These are phyloP conservation scores for Xerocomus brunneocitrinus DNA, from an alignment of 768 basidiomycete genomes.

Conservation along the genomic window DNA sequence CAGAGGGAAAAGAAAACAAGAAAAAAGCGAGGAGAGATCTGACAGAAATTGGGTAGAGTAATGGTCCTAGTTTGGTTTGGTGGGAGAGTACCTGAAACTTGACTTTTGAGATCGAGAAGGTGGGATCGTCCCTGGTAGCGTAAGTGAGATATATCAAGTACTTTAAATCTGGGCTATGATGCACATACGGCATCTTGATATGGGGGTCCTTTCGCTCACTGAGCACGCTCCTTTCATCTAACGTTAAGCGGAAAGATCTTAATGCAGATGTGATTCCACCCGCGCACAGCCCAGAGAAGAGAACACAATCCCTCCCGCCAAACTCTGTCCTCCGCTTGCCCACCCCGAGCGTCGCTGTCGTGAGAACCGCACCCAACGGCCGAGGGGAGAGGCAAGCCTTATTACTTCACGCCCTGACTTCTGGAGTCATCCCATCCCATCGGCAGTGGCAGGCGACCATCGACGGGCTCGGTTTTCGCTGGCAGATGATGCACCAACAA, in stretches of 20 bases:
- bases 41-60: constrained; percentile 25
- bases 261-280: constrained; percentile 30
- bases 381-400: constrained; percentile 18
- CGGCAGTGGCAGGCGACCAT: constrained; percentile 13
- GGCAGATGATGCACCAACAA: constrained; percentile 24
- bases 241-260: constrained; percentile 34
- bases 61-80: constrained; percentile 17
- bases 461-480: constrained; percentile 11
- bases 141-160: constrained; percentile 33
- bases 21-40: constrained; percentile 21
- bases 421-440: constrained; percentile 11
- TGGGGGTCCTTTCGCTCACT: constrained; percentile 16
- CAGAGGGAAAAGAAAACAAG: constrained; percentile 15
- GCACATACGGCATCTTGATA: constrained; percentile 33
- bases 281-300: constrained; percentile 23
- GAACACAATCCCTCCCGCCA: constrained; percentile 7
- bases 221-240: constrained; percentile 33
- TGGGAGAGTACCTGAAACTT: constrained; percentile 35
- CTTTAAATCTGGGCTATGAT: constrained; percentile 32
- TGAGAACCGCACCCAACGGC: constrained; percentile 2
- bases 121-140: constrained; percentile 35
- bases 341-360: not conserved
- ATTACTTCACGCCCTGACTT: constrained; percentile 21
- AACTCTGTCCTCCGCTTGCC: constrained; percentile 12
- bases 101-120: constrained; percentile 33